Conservation (phyloP, 768 basidiomycete genomes). For the Phaffia tasmanica region DNA sequence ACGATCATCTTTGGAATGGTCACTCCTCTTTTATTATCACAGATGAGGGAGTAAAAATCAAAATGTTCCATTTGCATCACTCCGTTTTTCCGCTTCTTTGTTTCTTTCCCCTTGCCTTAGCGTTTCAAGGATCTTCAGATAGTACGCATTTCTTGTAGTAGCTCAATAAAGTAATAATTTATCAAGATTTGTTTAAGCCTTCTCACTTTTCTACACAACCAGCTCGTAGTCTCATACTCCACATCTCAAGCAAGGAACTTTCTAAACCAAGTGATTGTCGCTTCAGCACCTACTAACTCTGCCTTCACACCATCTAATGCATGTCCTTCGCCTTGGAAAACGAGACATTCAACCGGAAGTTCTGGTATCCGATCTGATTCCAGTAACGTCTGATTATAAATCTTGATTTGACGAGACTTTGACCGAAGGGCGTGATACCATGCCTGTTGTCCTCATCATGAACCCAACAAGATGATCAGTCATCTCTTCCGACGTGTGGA, state of each 20-base stretch:
- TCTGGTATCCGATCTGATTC: slow-evolving; percentile 15
- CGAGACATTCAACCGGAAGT: slow-evolving; percentile 48
- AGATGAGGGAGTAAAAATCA: no score
- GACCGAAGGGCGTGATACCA: slow-evolving; percentile 60
- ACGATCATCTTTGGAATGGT: no score
- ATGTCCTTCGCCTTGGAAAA: slow-evolving; percentile 55
- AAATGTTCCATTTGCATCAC: no score
- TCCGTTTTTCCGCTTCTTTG: no score
- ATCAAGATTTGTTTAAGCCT: no score
- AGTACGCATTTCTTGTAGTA: no score
- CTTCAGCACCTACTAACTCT: slow-evolving; percentile 48
- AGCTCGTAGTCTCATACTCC: no score
- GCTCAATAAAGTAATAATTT: no score
- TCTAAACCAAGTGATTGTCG: slow-evolving; percentile 46
- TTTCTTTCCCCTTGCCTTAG: no score
- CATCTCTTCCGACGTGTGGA: background rate
- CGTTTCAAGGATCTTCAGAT: no score
- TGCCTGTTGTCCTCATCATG: slow-evolving; percentile 33
- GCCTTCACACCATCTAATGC: slow-evolving; percentile 56
- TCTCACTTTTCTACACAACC: no score
- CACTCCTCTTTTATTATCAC: no score
- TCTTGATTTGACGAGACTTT: background rate
- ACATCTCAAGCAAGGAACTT: background rate
- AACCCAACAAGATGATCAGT: background rate
- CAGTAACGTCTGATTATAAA: background rate